phyloP scores from a whole-genome alignment of 176 grass and related monocot genomes.

The Oropetium thomaeum region DNA sequence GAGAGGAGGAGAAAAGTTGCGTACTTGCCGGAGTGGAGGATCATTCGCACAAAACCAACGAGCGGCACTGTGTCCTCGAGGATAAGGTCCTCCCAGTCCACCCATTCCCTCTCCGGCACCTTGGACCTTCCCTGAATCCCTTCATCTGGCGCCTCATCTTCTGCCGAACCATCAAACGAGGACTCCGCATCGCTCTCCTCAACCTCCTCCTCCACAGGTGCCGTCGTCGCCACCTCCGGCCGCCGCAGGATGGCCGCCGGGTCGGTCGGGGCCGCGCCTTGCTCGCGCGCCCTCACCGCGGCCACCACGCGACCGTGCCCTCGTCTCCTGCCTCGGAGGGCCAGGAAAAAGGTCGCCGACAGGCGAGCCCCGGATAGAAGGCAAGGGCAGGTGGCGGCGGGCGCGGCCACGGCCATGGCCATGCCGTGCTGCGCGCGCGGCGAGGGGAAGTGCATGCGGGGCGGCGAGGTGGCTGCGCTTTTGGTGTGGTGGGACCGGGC shows the following conservation, averaged over 20 bases:
- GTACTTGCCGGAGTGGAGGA: slow-evolving; percentile 98
- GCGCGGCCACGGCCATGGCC: slow-evolving; percentile 22
- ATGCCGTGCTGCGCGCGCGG: slow-evolving; percentile 29
- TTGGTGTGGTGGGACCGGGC: background rate
- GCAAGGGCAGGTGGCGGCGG: slow-evolving; percentile 20
- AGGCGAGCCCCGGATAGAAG: background rate
- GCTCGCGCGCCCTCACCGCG: slow-evolving; percentile 36
- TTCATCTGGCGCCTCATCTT: slow-evolving; percentile 17
- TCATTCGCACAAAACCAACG: slow-evolving; percentile 89
- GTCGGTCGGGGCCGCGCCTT: slow-evolving; percentile 33
- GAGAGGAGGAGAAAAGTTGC: slow-evolving; percentile 18
- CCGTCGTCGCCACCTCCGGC: slow-evolving; percentile 36
- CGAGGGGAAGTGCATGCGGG: slow-evolving; percentile 35
- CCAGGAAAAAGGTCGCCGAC: background rate
- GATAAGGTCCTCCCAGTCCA: slow-evolving; percentile 95
- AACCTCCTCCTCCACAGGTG: slow-evolving; percentile 30
- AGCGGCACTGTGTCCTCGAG: slow-evolving; percentile 95
- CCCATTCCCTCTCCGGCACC: slow-evolving; percentile 50
- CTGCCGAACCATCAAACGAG: background rate
- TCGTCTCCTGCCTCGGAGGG: background rate
- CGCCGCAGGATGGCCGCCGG: slow-evolving; percentile 58
- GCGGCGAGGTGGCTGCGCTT: slow-evolving; percentile 24
- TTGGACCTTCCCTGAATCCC: slow-evolving; percentile 8
- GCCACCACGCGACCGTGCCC: slow-evolving; percentile 30
- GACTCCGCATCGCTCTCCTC: slow-evolving; percentile 15